Base-by-base conservation (phyloP, 2,329 filamentous ascomycete species). In the Beauveria medogensis region DNA sequence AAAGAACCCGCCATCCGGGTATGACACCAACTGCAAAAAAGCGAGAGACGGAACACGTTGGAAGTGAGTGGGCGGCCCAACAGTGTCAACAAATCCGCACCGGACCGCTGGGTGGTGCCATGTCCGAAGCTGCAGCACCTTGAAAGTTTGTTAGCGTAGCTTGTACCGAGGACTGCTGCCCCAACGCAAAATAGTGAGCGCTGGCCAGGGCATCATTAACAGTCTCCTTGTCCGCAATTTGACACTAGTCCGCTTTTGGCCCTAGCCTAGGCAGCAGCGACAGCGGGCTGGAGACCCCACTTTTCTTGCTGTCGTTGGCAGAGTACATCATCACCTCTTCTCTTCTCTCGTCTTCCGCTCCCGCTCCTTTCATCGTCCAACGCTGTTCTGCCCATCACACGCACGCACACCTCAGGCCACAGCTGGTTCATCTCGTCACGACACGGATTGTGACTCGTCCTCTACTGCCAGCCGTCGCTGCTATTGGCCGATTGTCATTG, bases 221-320 rank as follows among this genome's bases (percentile, higher is more conserved):
- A 55, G 47, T n/a, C 30, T 40, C 51, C 20, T 37, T 37, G 34
- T 4, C 12, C 34, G 14, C 34, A 22, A 22, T 16, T 16, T 2
- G 16, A 53, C 57, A 44, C 67, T 68, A 68, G 44, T 10, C 64
- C 55, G 55, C 48, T 64, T 71, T 66, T 64, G 59, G 56, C 56
- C 20, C 48, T 40, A 26, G 52, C 69, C 67, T 64, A 73, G 71
- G 71, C 71, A 73, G 70, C 71, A 73, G 71, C 67, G 66, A 65
- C 65, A 60, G 65, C 62, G 65, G 70, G 67, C 67, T 70, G 67
- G 68, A 67, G 53, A 53, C 41, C 63, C 62, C 60, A 59, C 58
- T 66, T 64, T 65, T 64, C 63, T 60, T 63, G 64, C 59, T 56
- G 34, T 20, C 59, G 44, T 20, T 52, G 40, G 37, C 37, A 22